Conservation (phyloP, 2,329 filamentous ascomycete species). For the Colletotrichum falcatum region DNA sequence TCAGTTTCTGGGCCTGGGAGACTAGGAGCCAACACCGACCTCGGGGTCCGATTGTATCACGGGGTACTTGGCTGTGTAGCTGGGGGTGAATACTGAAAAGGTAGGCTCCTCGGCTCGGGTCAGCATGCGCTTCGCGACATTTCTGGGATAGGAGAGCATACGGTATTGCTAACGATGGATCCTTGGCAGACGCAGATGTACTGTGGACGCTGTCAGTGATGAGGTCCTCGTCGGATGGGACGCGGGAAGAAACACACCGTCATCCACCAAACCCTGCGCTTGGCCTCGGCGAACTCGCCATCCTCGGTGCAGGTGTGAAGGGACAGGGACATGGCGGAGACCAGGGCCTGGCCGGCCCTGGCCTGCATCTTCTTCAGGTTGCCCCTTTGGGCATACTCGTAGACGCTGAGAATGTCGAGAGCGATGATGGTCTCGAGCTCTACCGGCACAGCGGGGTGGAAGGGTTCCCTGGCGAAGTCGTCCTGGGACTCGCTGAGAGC, state of each 20-base stretch:
- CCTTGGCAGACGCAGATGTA: constrained; percentile 64
- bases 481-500: constrained; percentile 55
- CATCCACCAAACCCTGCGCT: constrained; percentile 65
- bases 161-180: constrained; percentile 63
- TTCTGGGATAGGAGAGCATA: constrained; percentile 44
- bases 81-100: constrained; percentile 56
- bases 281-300: constrained; percentile 58
- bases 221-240: too few species aligned
- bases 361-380: constrained; percentile 65
- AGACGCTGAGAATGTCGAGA: constrained; percentile 61
- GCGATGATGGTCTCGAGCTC: constrained; percentile 62
- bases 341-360: constrained; percentile 60
- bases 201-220: constrained; percentile 41
- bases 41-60: constrained; percentile 55
- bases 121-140: constrained; percentile 17
- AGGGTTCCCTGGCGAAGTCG: constrained; percentile 51
- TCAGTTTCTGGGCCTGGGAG: constrained; percentile 3
- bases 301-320: constrained; percentile 56
- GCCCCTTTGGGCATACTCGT: constrained; percentile 65
- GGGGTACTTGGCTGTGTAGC: constrained; percentile 59
- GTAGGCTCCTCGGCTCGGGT: constrained; percentile 53
- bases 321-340: constrained; percentile 58
- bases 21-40: constrained; percentile 45
- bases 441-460: constrained; percentile 58
- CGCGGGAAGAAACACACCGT: constrained; percentile 50